phyloP scores from a whole-genome alignment of 805 yeast species.

The Wickerhamiella dianesei region DNA sequence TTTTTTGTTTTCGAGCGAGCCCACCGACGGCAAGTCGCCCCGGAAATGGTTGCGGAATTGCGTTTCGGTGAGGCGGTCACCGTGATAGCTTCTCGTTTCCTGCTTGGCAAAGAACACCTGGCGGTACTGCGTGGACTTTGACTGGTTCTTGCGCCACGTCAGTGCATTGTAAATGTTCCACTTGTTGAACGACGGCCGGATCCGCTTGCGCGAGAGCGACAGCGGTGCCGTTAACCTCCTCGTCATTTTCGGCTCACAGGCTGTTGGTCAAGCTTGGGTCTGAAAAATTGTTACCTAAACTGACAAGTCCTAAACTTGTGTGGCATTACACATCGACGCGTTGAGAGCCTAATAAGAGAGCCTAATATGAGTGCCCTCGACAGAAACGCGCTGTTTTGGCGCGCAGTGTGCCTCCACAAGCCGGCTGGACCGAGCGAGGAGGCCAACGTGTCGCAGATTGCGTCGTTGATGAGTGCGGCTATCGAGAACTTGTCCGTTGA shows the following conservation, averaged over 20 bases:
- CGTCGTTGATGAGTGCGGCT: not conserved
- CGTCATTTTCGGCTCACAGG: constrained; percentile 16
- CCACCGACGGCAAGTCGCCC: constrained; percentile 1
- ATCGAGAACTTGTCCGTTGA: not conserved
- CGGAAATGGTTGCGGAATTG: constrained; percentile 65
- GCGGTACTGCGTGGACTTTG: constrained; percentile 53
- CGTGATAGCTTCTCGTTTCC: constrained; percentile 90
- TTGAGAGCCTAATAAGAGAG: not conserved
- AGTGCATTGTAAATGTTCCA: constrained; percentile 78
- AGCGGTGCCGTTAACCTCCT: constrained; percentile 22
- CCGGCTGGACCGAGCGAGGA: constrained; percentile 47
- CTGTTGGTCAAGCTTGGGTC: not conserved
- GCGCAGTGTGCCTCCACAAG: constrained; percentile 48
- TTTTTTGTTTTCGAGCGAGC: not conserved
- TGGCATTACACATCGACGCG: not conserved
- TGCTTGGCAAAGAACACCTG: constrained; percentile 86
- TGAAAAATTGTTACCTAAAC: too few relatives aligned
- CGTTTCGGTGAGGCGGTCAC: constrained; percentile 78
- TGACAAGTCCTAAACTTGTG: too few relatives aligned
- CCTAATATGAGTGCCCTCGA: not conserved
- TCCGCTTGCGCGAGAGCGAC: constrained; percentile 26
- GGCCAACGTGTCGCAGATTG: constrained; percentile 26
- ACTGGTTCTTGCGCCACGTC: constrained; percentile 41
- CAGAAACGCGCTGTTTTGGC: constrained; percentile 43
- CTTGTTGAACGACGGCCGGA: constrained; percentile 86